Base-by-base conservation (phyloP, 2,329 filamentous ascomycete genomes). In the Neophaeococcomyces mojaviensis region DNA sequence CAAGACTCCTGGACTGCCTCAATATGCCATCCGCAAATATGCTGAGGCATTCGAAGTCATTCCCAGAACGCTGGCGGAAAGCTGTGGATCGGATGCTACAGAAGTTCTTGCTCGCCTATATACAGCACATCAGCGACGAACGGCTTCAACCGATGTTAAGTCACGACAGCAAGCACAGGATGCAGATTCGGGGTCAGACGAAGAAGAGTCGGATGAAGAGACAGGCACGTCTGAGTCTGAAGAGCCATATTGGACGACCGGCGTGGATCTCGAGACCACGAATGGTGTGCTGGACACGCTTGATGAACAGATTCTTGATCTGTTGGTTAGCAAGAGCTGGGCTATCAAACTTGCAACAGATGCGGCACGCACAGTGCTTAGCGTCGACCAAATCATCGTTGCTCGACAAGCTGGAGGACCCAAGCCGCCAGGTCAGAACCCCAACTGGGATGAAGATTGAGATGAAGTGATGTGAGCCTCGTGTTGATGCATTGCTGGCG, bases 381-480 rank as follows among this genome's bases (percentile, higher is more conserved):
- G 88, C 39, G 92, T 98, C 32, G 92, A 98, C 68, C 94, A 98
- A 72, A 98, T 98, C 63, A 98, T 98, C 64, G 92, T 98, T 48
- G 89, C 94, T 53, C 82, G 90, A 70, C 92, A 97, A 72, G 92
- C 94, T 39, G 92, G 92, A 62, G 92, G 92, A 31, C 92, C 94
- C 18, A 98, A 98, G 77, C 90, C 90, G 47, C 92, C 92, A 24
- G 89, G 86, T 38, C 92, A 88, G 57, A 96, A 96, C 70, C 84
- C 89, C 37, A 79, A 79, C 61, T 82, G 81, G 81, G 81, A 84
- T 64, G 78, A 83, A 60, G 81, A 84, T 61, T 74, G 33, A 37
- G 7, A 4, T 2, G 15, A n/a, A n/a, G n/a, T n/a, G n/a, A n/a
- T n/a, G n/a, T n/a, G n/a, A n/a, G n/a, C n/a, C n/a, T n/a, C n/a